Conservation (phyloP, 768 basidiomycete species). For the Mycena rosella region DNA sequence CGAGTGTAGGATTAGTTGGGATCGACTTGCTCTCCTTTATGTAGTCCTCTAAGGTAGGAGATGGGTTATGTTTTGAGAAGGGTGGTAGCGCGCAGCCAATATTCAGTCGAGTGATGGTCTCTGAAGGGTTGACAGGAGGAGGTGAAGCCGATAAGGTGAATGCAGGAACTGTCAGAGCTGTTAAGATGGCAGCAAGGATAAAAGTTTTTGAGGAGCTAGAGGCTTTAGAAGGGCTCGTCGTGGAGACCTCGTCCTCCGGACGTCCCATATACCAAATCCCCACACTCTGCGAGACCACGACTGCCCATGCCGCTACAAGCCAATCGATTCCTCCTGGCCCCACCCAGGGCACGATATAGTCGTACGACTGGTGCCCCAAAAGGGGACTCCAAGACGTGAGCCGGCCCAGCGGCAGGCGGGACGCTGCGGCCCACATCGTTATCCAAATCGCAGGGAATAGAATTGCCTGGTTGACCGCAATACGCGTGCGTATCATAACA, state of each 20-base stretch:
- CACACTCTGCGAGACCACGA: conserved; percentile 66
- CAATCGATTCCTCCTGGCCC: conserved; percentile 79
- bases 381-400: conserved; percentile 80
- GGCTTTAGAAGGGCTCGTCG: conserved; percentile 11
- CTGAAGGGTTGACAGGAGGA: conserved; percentile 39
- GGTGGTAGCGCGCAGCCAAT: conserved; percentile 80
- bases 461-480: conserved; percentile 59
- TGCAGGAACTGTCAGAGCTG: conserved; percentile 68
- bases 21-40: conserved; percentile 68
- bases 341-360: conserved; percentile 69
- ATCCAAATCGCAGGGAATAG: conserved; percentile 82
- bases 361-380: conserved; percentile 64
- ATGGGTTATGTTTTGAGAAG: conserved; percentile 52
- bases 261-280: conserved; percentile 70
- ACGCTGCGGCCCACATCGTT: conserved; percentile 66
- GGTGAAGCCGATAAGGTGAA: conserved; percentile 53
- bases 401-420: conserved; percentile 74
- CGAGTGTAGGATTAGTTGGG: conserved; percentile 60
- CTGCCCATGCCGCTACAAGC: conserved; percentile 82
- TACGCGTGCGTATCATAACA: conserved; percentile 48
- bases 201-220: conserved; percentile 43
- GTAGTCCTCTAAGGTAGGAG: conserved; percentile 68
- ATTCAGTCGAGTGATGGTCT: conserved; percentile 63
- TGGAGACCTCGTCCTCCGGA: conserved; percentile 38
- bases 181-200: conserved; percentile 56